Evolutionary conservation across 768 basidiomycete species (phyloP).

Genomic region (Dentipellis sp.): DNA sequence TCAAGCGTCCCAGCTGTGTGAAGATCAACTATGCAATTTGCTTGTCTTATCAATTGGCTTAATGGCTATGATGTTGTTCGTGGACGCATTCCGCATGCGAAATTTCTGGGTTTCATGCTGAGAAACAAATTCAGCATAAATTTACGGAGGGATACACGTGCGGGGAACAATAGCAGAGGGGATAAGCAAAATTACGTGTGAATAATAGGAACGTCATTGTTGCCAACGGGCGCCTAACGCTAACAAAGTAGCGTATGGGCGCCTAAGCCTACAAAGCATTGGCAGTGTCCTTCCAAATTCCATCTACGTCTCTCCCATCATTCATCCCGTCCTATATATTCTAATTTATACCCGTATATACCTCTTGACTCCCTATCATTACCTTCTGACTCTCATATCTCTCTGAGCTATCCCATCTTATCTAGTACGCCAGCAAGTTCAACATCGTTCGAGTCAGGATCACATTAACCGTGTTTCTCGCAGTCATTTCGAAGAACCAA

Average conservation of each 20-base stretch:
- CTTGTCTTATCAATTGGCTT: background rate
- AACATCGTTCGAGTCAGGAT: background rate
- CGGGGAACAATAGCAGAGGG: too few species aligned
- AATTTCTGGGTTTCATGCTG: background rate
- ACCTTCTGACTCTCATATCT: background rate
- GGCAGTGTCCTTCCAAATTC: too few species aligned
- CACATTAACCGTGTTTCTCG: background rate
- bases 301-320: too few species aligned
- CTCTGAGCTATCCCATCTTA: background rate
- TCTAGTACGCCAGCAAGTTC: background rate
- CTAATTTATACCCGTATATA: too few species aligned
- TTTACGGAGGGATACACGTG: background rate
- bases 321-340: too few species aligned
- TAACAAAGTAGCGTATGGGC: too few species aligned
- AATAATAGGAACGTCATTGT: too few species aligned
- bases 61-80: background rate
- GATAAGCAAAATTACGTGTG: too few species aligned
- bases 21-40: background rate
- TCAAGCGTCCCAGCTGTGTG: background rate
- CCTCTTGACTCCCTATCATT: too few species aligned
- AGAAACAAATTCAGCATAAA: background rate
- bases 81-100: background rate
- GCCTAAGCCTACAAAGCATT: too few species aligned
- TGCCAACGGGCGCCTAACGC: too few species aligned
- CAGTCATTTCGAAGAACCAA: background rate